Conservation (phyloP, 495 filamentous ascomycete species). For the Xylaria sp. region DNA sequence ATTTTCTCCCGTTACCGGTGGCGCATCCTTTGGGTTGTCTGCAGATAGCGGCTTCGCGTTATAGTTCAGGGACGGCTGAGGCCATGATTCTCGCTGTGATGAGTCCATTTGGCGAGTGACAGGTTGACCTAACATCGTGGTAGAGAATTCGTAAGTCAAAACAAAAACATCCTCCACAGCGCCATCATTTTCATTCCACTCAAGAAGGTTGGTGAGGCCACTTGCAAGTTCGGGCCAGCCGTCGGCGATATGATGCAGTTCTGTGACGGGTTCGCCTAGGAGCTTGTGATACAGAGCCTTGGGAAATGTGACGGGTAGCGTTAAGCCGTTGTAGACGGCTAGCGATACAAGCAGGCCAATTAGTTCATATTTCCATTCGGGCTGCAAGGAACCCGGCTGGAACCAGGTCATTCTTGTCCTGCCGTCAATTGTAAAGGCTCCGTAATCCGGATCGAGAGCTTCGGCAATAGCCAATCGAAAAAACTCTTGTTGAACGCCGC, state of each 20-base stretch:
- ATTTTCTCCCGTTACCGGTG: slow-evolving; percentile 76
- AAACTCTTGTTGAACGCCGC: slow-evolving; percentile 95
- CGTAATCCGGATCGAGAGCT: slow-evolving; percentile 77
- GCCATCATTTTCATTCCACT: slow-evolving; percentile 76
- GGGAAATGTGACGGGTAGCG: slow-evolving; percentile 87
- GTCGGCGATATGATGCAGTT: slow-evolving; percentile 78
- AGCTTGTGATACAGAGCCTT: slow-evolving; percentile 82
- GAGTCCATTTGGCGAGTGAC: slow-evolving; percentile 57
- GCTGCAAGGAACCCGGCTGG: slow-evolving; percentile 77
- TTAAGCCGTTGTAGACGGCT: slow-evolving; percentile 94
- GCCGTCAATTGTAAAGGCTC: slow-evolving; percentile 75
- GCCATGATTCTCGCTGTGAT: slow-evolving; percentile 44
- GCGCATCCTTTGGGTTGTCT: slow-evolving; percentile 56
- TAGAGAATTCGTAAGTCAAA: slow-evolving; percentile 84
- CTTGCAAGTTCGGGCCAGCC: slow-evolving; percentile 84
- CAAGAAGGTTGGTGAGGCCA: slow-evolving; percentile 71
- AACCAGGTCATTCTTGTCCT: slow-evolving; percentile 85
- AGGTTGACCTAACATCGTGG: slow-evolving; percentile 68
- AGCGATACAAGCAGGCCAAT: slow-evolving; percentile 85
- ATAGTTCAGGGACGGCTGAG: slow-evolving; percentile 43
- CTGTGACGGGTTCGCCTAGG: slow-evolving; percentile 67
- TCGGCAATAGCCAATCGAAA: slow-evolving; percentile 83
- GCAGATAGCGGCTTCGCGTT: slow-evolving; percentile 37
- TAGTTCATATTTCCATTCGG: slow-evolving; percentile 88
- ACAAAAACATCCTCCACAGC: slow-evolving; percentile 81